Evolutionary conservation across 202 grass and related monocot genomes (phyloP).

Genomic region (Digitaria exilis): DNA sequence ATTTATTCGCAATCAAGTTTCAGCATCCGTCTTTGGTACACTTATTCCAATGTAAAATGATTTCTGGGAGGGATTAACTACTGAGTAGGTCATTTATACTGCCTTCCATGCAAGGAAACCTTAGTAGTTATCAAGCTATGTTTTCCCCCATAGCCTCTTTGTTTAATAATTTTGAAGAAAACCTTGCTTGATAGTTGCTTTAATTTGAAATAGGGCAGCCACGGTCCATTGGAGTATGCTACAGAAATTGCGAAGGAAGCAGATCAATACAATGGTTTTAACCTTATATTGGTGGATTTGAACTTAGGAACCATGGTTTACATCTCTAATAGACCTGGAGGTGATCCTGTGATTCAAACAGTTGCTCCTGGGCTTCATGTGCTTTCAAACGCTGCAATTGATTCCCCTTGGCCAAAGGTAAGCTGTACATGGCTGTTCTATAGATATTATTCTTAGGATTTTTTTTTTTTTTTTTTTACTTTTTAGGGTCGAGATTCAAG

Average conservation of each 20-base stretch:
- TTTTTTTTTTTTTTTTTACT: neutral
- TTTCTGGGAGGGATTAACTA: constrained; percentile 15
- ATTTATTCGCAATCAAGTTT: neutral
- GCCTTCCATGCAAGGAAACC: neutral
- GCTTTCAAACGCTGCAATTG: constrained; percentile 80
- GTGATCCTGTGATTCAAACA: constrained; percentile 57
- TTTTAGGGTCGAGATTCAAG: neutral
- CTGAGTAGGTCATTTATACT: neutral
- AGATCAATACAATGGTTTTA: constrained; percentile 85
- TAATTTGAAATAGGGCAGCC: constrained; percentile 42
- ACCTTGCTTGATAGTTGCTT: neutral
- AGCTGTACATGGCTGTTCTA: neutral
- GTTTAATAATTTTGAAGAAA: neutral
- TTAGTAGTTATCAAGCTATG: neutral
- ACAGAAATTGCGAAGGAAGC: constrained; percentile 80
- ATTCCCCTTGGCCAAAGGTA: constrained; percentile 94
- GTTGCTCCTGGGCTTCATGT: constrained; percentile 81
- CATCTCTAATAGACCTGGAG: constrained; percentile 71
- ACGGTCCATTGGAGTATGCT: constrained; percentile 64
- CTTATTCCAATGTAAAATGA: neutral
- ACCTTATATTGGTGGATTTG: constrained; percentile 79
- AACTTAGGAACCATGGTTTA: constrained; percentile 73
- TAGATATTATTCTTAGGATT: neutral
- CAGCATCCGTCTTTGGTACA: neutral
- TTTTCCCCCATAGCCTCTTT: neutral